Evolutionary conservation across 768 basidiomycete species (phyloP), one percentile per base, ranked within the genome.

Genomic region (Tylopilus vinaceipallidus): DNA sequence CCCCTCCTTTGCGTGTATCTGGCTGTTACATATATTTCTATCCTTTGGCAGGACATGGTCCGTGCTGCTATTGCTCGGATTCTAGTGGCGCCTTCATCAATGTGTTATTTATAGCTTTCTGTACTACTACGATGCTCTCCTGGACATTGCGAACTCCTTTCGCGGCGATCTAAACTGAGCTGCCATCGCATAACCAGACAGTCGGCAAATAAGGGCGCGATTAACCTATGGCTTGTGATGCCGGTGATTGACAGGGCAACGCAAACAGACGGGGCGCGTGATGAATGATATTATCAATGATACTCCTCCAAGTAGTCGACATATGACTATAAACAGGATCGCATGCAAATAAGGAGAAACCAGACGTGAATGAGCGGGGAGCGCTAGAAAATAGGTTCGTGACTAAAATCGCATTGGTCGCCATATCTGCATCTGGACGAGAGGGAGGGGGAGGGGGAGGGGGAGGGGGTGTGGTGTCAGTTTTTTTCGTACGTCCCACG

Each of bases 381-480:
- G 8, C 23, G 42, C 55, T 68, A 69, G 46, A 67, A 71, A 42
- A 70, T 62, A 16, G 71, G 68, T 61, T 80, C 89, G 65, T 92
- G 89, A 60, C 82, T 77, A 71, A 86, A 91, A 71, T 89, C 88
- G 75, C 89, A 92, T 69, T 84, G 84, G 74, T 92, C 89, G 51
- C 89, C 89, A 63, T 83, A 91, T 78, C 81, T 83, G 81, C 89
- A 91, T 81, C 89, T 91, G 29, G 19, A 42, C 19, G 17, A 17
- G 40, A 26, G n/a, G n/a, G 26, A 17, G 19, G 4, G 19, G 24
- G 16, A 10, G 24, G 39, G 22, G 24, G 24, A n/a, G n/a, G 24
- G 23, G 24, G 34, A 26, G 26, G 40, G 26, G 16, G 17, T 11
- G 26, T 26, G 11, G 27, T 40, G 71, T 78, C 63, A 78, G 75